Evolutionary conservation across 306 rosid genomes (phyloP).

Genomic region (Begonia loranthoides): DNA sequence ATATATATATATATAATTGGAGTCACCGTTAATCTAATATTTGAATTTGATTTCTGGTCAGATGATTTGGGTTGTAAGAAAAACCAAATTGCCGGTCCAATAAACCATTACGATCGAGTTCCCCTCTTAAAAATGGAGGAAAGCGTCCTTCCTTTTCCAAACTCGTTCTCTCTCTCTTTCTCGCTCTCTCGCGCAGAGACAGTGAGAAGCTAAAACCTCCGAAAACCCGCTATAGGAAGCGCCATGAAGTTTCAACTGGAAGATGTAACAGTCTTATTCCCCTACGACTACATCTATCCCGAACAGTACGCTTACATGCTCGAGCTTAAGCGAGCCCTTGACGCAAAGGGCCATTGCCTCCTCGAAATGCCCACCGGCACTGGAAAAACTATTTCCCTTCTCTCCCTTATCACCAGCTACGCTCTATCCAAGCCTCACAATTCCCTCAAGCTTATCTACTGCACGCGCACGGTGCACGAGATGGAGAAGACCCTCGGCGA

Average conservation of each 20-base stretch:
- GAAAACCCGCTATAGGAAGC: no score
- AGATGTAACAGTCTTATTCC: conserved; percentile 73
- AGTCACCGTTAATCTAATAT: no score
- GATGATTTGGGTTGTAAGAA: no score
- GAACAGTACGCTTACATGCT: conserved; percentile 86
- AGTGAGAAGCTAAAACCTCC: background rate
- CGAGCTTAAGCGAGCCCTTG: conserved; percentile 75
- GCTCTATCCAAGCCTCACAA: conserved; percentile 56
- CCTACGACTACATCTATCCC: conserved; percentile 84
- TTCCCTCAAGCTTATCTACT: conserved; percentile 73
- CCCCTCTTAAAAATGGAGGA: no score
- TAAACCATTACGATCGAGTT: no score
- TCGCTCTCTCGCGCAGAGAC: background rate
- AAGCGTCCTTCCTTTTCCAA: background rate
- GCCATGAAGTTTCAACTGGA: conserved; percentile 73
- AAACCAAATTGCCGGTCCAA: no score
- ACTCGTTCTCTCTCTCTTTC: background rate
- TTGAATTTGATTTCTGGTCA: no score
- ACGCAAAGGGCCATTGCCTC: conserved; percentile 82
- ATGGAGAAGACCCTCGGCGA: conserved; percentile 95
- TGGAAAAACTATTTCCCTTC: conserved; percentile 79
- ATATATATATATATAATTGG: no score
- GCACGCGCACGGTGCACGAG: conserved; percentile 94
- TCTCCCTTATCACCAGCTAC: conserved; percentile 78
- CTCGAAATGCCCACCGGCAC: conserved; percentile 94